Conservation (phyloP, 306 rosid genomes). For the Citrullus colocynthis region DNA sequence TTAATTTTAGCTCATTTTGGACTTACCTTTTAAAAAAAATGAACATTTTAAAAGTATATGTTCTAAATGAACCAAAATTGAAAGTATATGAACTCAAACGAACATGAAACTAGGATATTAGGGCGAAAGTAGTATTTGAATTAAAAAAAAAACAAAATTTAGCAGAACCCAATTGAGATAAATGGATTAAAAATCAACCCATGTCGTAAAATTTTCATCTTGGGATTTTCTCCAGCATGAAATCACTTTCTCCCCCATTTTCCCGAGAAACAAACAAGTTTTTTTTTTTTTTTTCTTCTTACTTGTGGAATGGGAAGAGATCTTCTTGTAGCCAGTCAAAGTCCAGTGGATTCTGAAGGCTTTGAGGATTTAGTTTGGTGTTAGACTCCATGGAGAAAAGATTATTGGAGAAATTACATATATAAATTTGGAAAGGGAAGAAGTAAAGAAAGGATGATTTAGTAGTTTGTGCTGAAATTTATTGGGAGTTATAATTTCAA, state of each 20-base stretch:
- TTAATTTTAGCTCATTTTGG: no score
- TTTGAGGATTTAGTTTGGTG: conserved; percentile 14
- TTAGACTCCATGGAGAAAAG: conserved; percentile 20
- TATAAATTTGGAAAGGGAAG: not conserved
- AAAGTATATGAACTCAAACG: no score
- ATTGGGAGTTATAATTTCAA: conserved; percentile 32
- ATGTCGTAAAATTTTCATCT: not conserved
- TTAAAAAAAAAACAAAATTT: not conserved
- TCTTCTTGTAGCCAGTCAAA: conserved; percentile 11
- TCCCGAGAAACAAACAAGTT: no score
- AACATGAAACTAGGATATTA: no score
- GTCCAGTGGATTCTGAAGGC: conserved; percentile 20
- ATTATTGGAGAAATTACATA: no score
- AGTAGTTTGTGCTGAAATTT: conserved; percentile 14
- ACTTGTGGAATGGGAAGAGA: conserved; percentile 15
- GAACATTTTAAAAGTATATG: no score
- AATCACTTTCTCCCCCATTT: no score
- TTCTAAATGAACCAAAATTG: no score
- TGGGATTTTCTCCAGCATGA: not conserved
- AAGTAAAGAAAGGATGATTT: not conserved
- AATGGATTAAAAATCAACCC: not conserved
- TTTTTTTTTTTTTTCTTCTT: conserved; percentile 1
- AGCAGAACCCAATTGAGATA: not conserved
- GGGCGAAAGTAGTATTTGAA: no score
- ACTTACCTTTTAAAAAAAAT: no score